Evolutionary conservation across 139 green algal genomes (phyloP), one percentile per base, ranked within the genome.

Genomic region (Tetradesmus obliquus): DNA sequence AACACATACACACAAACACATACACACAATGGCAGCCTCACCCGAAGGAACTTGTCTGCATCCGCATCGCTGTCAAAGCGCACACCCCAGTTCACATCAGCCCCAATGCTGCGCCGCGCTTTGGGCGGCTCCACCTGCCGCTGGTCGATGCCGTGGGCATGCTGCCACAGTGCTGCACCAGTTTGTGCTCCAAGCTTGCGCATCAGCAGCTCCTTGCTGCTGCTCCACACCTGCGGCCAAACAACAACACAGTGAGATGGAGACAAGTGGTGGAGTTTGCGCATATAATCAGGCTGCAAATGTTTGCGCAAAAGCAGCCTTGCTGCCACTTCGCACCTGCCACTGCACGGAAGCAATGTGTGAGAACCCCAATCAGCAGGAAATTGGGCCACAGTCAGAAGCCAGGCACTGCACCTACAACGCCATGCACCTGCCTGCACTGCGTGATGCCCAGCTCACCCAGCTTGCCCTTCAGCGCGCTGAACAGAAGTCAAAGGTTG

Each of bases 1-100:
- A 79, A n/a, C 17, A 19, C 69, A 79, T n/a, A 79, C 19, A 79
- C 13, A 13, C 62, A 72, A 72, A 13, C 62, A 72, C 10, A 12
- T 20, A 13, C 22, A 82, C 5, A 82, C 22, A 82, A 19, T 32
- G 22, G 69, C 19, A 45, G 0, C 32, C 57, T 66, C 55, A 92
- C 90, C 90, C 82, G 66, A 6, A 92, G 55, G 79, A 99, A 98
- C 2, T 72, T 90, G 22, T 93, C 62, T 0, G 94, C 96, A 55
- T 99, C 96, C 17, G 92, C 92, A 1, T 93, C 71, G 22, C 13
- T 90, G 54, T 84, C 69, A 82, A 99, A 98, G 19, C 98, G 95
- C 5, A 99, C 95, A 72, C 97, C 98, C 92, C 96, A 99, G 93
- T 99, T 99, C 69, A 98, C 94, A 89, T 99, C 98, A 6, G 98